Evolutionary conservation across 495 filamentous ascomycete genomes (phyloP), one percentile per base, ranked within the genome.

Genomic region (Annulohypoxylon maeteangense): DNA sequence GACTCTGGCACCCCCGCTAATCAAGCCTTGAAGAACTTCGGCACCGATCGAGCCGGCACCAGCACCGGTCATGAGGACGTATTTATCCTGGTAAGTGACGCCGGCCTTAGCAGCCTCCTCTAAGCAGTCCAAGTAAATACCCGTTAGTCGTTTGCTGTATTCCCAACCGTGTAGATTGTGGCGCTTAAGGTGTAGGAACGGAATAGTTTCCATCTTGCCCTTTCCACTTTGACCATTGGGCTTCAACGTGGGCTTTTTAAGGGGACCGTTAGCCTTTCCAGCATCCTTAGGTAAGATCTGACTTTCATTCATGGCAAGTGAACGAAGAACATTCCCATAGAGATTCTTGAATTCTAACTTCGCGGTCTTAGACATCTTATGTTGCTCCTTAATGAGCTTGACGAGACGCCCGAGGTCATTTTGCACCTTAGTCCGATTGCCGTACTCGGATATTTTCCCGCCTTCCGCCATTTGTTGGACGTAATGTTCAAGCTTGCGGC

Each of bases 391-490:
- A 77, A 98, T 98, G 68, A 99, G 87, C 84, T 97, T 97, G 85
- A 98, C 97, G 73, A 99, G 94, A 60, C 90, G 90, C 78, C 90
- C 88, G 25, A 99, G 87, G 78, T 98, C 95, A 74, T 95, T 95
- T 80, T 98, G 94, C 22, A 99, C 96, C 84, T 98, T 99, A 36
- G 93, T 94, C 11, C 95, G 90, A 83, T 97, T 99, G 78, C 95
- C 95, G 79, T 99, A 99, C 78, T 99, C 95, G 18, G 94, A 97
- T 63, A 99, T 94, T 77, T 97, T 97, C 67, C 95, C 95, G 25
- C 95, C 95, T 67, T 97, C 94, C 1, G 95, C 95, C 95, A 99
- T 98, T 78, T 99, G 95, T 75, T 91, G 92, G 29, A 99, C 95
- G 73, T 99, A 99, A 78, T 98, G 94, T 83, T 99, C 95, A 31